These are phyloP conservation scores for Ceratorhiza oryzae-sativae DNA, from an alignment of 1,284 basidiomycete genomes.

Conservation along the genomic window DNA sequence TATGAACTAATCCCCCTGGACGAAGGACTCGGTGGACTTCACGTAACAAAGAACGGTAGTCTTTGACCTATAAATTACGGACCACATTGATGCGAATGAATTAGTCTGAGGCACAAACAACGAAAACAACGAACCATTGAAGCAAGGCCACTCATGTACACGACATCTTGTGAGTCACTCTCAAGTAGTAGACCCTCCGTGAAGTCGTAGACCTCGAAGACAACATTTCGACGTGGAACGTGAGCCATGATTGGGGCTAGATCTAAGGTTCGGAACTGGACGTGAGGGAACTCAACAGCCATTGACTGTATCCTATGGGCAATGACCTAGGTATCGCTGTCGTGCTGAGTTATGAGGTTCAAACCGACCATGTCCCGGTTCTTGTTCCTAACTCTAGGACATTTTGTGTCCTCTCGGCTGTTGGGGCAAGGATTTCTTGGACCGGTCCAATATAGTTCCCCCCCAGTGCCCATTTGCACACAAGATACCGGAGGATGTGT, in stretches of 20 bases:
- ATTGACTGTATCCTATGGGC: neutral
- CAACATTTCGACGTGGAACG: neutral
- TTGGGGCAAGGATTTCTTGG: neutral
- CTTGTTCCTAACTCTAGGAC: constrained; percentile 3
- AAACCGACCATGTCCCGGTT: neutral
- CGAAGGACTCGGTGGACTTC: neutral
- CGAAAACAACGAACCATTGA: no score
- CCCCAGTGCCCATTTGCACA: neutral
- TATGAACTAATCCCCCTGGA: neutral
- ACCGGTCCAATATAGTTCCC: neutral
- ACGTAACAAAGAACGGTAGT: neutral
- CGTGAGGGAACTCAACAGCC: neutral
- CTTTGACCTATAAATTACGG: neutral
- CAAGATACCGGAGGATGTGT: neutral
- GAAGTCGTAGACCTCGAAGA: neutral
- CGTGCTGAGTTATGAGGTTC: neutral
- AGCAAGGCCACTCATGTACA: neutral
- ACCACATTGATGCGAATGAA: no score
- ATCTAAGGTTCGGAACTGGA: neutral
- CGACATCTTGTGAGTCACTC: constrained; percentile 1
- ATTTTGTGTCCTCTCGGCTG: neutral
- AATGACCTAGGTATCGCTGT: no score
- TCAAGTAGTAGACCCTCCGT: neutral
- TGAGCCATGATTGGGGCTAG: neutral
- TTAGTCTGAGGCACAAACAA: no score